Base-by-base conservation (phyloP, 1,139 yeast genomes). In the Casaregolazyma lundiana region DNA sequence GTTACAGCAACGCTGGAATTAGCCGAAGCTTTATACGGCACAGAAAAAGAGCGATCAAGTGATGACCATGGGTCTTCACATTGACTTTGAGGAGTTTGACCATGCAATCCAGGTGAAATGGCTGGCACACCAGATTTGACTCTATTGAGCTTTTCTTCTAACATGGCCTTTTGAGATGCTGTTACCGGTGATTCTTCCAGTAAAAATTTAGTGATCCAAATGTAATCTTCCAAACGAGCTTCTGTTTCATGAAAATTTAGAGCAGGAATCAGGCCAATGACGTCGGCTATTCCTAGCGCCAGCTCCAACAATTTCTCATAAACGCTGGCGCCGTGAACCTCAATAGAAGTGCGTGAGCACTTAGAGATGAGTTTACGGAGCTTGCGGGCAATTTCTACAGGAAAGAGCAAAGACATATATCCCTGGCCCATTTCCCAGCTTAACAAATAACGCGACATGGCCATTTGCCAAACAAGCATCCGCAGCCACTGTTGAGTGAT, bases 401-500 rank as follows among this genome's bases (percentile, higher is more conserved):
- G 56, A 43, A 53, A 54, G 7, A 51, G 47, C 16, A 53, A 41
- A n/a, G 29, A 24, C 29, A 24, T 24, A 13, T 13, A 24, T 24
- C 29, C 29, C 3, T 24, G 54, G 50, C 52, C 49, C 47, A 50
- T 47, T 11, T 40, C 43, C 7, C 43, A 29, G 24, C 36, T 37
- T 11, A 53, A 36, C 42, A 51, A 42, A 29, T 50, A 52, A 26
- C 53, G 47, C n/a, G 53, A 47, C 50, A 53, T 46, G 15, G 56
- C 52, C 54, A 54, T 52, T 37, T 54, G 53, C 57, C 57, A 54
- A n/a, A 54, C 50, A 35, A 54, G 44, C 50, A 54, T 50, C 8
- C 51, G 43, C 37, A 54, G 47, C 57, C 57, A 54, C 40, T 52
- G 55, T 41, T 53, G 56, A 4, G 55, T 53, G 13, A 54, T 50